Evolutionary conservation across 495 filamentous ascomycete genomes (phyloP), one percentile per base, ranked within the genome.

Genomic region (Penicillium canescens): DNA sequence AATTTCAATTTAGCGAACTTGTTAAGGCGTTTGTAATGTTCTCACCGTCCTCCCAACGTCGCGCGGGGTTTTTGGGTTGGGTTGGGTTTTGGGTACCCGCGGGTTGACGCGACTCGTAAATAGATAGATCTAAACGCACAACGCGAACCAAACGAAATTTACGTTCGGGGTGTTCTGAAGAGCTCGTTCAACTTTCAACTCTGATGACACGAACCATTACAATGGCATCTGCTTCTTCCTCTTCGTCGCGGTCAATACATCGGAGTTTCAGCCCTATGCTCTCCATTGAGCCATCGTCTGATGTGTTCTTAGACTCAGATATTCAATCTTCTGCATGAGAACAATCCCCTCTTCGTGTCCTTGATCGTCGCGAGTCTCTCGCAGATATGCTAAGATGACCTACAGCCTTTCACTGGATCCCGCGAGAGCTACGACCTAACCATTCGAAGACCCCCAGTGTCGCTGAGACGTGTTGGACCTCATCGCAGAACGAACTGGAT

Each of bases 41-140:
- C 23, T 24, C 23, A 24, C 3, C 23, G 23, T 5, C 23, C 23
- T 24, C 23, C 23, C 5, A 24, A 24, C 2, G 23, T 24, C 23
- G 23, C 23, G 2, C 23, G 5, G 23, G 23, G n/a, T n/a, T n/a
- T 24, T 44, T 44, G 23, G 42, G 42, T 28, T 44, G 23, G 42
- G 42, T 44, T 44, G 42, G 42, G 42, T 44, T 24, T 44, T 44
- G 42, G 42, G 21, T 44, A 44, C 42, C 42, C 14, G 23, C 14
- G 23, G 42, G 42, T 44, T 44, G 3, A 44, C 42, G 42, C 42
- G 42, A 44, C 42, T 44, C 23, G 26, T 3, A 12, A 44, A 28
- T 44, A 23, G 42, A 44, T 44, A 44, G 42, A 44, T 44, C 42
- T 13, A 44, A 44, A 44, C 42, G 42, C 23, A 44, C 23, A 28